Evolutionary conservation across 495 filamentous ascomycete species (phyloP).

Genomic region (Annulohypoxylon maeteangense): DNA sequence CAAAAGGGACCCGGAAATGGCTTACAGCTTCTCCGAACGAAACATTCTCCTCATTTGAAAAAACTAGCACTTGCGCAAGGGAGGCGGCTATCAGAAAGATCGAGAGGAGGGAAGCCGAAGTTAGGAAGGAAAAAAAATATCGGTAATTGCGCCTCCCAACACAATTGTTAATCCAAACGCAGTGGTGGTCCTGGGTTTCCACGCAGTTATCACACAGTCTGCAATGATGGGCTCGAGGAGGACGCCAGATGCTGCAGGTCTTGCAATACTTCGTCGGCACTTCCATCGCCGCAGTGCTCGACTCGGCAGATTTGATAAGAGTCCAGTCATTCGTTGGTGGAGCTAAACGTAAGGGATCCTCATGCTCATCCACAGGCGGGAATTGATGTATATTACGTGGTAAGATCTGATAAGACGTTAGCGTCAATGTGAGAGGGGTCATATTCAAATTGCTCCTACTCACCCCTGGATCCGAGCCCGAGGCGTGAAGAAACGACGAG

Average conservation of each 20-base stretch:
- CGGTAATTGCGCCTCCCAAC: slow-evolving; percentile 97
- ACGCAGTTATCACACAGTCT: slow-evolving; percentile 96
- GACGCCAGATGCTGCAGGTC: slow-evolving; percentile 95
- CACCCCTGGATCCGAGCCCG: slow-evolving; percentile 91
- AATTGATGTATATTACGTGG: slow-evolving; percentile 79
- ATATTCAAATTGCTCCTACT: slow-evolving; percentile 49
- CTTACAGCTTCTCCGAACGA: slow-evolving; percentile 74
- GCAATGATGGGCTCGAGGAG: slow-evolving; percentile 94
- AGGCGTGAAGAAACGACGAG: slow-evolving; percentile 93
- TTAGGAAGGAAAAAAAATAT: slow-evolving; percentile 94
- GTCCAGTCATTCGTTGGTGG: slow-evolving; percentile 92
- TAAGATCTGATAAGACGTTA: slow-evolving; percentile 69
- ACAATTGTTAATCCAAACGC: slow-evolving; percentile 99
- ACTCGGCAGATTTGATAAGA: slow-evolving; percentile 80
- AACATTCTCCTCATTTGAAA: slow-evolving; percentile 66
- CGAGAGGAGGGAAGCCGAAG: slow-evolving; percentile 75
- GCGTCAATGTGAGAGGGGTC: background rate
- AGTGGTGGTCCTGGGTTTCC: slow-evolving; percentile 98
- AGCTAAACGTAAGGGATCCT: slow-evolving; percentile 81
- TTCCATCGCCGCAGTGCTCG: slow-evolving; percentile 85
- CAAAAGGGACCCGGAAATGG: slow-evolving; percentile 81
- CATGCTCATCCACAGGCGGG: slow-evolving; percentile 65
- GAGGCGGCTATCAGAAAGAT: slow-evolving; percentile 79
- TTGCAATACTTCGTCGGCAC: slow-evolving; percentile 98
- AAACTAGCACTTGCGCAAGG: slow-evolving; percentile 81